These are phyloP conservation scores for Citrus unshiu DNA, from an alignment of 345 rosid genomes.

Conservation along the genomic window DNA sequence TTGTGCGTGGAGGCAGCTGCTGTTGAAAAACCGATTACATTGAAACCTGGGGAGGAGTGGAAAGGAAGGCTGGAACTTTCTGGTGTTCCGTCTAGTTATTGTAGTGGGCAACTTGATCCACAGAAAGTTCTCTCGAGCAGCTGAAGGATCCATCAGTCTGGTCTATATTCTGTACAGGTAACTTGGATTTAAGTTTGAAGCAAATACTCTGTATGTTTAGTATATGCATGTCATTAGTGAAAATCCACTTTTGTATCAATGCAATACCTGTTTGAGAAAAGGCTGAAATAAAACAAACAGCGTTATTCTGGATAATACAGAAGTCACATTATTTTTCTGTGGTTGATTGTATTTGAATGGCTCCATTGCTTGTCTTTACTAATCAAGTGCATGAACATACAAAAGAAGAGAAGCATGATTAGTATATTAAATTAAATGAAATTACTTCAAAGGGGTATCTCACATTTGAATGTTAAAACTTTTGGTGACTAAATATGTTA, in stretches of 20 bases:
- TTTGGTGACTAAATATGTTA: background rate
- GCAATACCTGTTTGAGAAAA: background rate
- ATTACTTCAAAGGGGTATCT: background rate
- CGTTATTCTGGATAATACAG: background rate
- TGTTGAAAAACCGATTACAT: conserved; percentile 70
- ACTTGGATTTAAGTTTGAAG: conserved; percentile 12
- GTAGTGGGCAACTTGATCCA: conserved; percentile 98
- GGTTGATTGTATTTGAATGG: background rate
- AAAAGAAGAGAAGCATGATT: background rate
- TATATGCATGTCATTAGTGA: background rate
- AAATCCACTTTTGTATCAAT: background rate
- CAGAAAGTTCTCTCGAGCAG: conserved; percentile 57
- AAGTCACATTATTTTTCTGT: background rate
- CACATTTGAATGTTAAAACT: background rate
- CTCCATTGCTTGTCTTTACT: background rate
- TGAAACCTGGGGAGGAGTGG: conserved; percentile 97
- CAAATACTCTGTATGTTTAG: background rate
- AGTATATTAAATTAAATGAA: background rate
- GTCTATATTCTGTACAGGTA: conserved; percentile 38
- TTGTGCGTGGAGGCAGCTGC: conserved; percentile 95
- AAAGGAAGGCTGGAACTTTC: conserved; percentile 88
- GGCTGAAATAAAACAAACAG: background rate
- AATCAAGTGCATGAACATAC: background rate
- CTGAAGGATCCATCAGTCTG: conserved; percentile 22
- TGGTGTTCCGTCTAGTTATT: conserved; percentile 88